Conservation (phyloP, 805 yeast species). For the Starmerella floris region DNA sequence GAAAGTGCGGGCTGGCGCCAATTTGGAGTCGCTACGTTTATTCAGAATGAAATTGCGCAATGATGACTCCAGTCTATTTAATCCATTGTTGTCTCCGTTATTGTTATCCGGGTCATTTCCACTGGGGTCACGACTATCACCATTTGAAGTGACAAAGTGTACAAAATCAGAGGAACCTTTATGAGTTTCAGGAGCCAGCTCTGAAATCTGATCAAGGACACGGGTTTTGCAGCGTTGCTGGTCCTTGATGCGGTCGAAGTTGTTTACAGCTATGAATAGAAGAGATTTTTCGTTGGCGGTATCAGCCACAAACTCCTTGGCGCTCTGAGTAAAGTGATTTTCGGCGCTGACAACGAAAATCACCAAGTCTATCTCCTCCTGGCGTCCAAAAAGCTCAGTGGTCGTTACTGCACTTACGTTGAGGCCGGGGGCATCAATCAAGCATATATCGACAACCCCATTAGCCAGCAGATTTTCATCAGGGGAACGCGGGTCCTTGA, state of each 20-base stretch:
- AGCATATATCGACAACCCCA: constrained; percentile 80
- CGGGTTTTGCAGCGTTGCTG: constrained; percentile 63
- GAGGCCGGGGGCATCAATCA: constrained; percentile 95
- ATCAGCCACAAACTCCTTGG: constrained; percentile 79
- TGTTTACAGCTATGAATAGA: constrained; percentile 86
- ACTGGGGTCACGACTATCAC: neutral
- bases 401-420: constrained; percentile 90
- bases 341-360: constrained; percentile 94
- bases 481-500: constrained; percentile 55
- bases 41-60: constrained; percentile 76
- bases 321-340: constrained; percentile 87
- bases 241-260: constrained; percentile 74
- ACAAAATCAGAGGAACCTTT: constrained; percentile 83
- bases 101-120: constrained; percentile 1
- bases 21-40: constrained; percentile 75
- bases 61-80: constrained; percentile 73
- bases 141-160: constrained; percentile 48
- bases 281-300: constrained; percentile 86
- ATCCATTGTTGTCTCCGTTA: constrained; percentile 30
- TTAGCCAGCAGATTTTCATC: constrained; percentile 64
- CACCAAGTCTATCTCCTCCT: constrained; percentile 92
- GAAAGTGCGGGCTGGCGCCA: constrained; percentile 88
- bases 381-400: constrained; percentile 86
- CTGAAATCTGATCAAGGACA: constrained; percentile 74
- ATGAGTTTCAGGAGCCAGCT: constrained; percentile 77